Evolutionary conservation across 2,329 filamentous ascomycete species (phyloP), one percentile per base, ranked within the genome.

Genomic region (Herpotrichia juniperi): DNA sequence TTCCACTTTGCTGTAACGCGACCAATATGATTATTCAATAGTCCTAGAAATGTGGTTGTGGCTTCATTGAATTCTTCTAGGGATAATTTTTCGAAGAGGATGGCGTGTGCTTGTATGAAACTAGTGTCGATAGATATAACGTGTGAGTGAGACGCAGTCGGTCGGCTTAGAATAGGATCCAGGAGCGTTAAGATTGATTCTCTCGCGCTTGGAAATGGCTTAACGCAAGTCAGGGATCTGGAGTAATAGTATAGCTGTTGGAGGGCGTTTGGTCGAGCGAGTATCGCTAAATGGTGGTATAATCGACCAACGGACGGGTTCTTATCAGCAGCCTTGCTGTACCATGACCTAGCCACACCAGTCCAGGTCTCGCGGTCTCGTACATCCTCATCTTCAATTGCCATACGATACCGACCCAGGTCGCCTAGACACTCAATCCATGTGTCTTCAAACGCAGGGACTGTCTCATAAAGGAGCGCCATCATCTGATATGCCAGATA

Each of bases 351-450:
- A 0, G 89, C 89, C 0, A 96, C 90, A 0, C 83, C 82, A 0
- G 89, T 90, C 93, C 93, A 97, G 0, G 86, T 84, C 43, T 96
- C 90, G 1, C 89, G 79, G 49, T 93, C 89, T 2, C 83, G 75
- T 17, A 89, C 80, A 56, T 94, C 88, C 22, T 89, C 85, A 34
- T 96, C 89, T 69, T 97, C 93, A 39, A 97, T 92, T 0, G 92
- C 91, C 92, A 97, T 97, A 0, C 88, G 81, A 63, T 96, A 97
- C 17, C 93, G 80, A 0, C 88, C 89, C 0, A 97, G 74, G 66
- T 97, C 93, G 0, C 93, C 93, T 0, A 97, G 76, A 47, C 93
- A 97, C 59, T 97, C 93, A 8, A 96, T 90, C 93, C 93, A 97
- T 0, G 90, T 96, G 51, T 94, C 89, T 46, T 89, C 84, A 59